Conservation (phyloP, 345 rosid species). For the Eucalyptus microcorys region DNA sequence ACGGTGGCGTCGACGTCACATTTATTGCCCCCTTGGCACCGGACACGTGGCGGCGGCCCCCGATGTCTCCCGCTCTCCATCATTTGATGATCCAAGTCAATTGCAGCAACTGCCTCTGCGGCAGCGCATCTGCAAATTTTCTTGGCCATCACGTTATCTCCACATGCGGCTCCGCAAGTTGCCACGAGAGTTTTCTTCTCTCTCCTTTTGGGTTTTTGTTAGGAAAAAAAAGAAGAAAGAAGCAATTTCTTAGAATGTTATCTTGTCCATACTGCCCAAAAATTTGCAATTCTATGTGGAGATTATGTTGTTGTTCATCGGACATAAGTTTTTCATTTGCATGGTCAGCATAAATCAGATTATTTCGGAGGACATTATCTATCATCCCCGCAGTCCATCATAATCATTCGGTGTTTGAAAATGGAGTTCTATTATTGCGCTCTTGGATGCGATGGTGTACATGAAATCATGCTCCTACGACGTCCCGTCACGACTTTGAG, state of each 20-base stretch:
- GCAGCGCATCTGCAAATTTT: not conserved
- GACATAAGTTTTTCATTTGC: not conserved
- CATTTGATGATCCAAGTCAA: not conserved
- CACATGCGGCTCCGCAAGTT: not conserved
- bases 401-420: not conserved
- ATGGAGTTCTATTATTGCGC: not conserved
- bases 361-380: too few species aligned
- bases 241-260: not conserved
- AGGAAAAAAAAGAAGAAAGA: not conserved
- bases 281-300: not conserved
- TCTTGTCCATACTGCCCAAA: not conserved
- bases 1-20: conserved; percentile 2
- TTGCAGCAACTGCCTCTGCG: not conserved
- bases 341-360: not conserved
- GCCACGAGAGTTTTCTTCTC: not conserved
- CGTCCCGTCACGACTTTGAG: not conserved
- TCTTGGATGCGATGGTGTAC: not conserved
- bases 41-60: not conserved
- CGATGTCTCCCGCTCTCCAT: not conserved
- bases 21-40: conserved; percentile 7
- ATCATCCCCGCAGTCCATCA: not conserved
- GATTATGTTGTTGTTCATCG: not conserved
- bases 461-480: not conserved
- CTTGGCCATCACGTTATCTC: not conserved
- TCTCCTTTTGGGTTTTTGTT: not conserved